phyloP scores from a whole-genome alignment of 2,329 filamentous ascomycete species.

The Ophiostoma australiae region DNA sequence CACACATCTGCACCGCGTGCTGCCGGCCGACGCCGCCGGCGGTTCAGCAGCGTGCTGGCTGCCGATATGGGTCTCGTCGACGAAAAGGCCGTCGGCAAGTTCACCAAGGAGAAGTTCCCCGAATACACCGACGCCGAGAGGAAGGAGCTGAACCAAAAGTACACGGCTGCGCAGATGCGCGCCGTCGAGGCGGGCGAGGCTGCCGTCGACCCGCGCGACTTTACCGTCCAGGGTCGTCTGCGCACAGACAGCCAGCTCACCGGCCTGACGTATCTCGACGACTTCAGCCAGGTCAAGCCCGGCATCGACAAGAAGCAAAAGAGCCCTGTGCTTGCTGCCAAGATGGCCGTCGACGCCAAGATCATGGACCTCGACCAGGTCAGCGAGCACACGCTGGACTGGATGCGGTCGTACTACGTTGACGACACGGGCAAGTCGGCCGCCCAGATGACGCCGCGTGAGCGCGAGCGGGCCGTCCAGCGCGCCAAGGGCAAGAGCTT shows the following conservation, averaged over 20 bases:
- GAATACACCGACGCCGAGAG: conserved; percentile 65
- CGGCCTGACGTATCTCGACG: conserved; percentile 64
- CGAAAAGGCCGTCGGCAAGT: conserved; percentile 43
- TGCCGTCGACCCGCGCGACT: conserved; percentile 67
- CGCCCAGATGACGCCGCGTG: conserved; percentile 27
- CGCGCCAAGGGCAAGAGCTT: conserved; percentile 21
- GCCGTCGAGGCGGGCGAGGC: conserved; percentile 77
- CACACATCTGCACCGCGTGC: conserved; percentile 48
- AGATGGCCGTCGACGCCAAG: conserved; percentile 37
- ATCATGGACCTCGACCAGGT: conserved; percentile 61
- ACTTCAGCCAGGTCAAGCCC: conserved; percentile 72
- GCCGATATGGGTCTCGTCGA: conserved; percentile 48
- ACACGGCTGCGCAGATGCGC: conserved; percentile 74
- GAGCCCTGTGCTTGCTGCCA: conserved; percentile 40
- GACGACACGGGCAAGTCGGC: conserved; percentile 27
- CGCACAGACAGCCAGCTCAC: conserved; percentile 68
- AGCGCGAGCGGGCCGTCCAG: conserved; percentile 32
- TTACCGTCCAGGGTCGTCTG: conserved; percentile 66
- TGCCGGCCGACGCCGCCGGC: conserved; percentile 37
- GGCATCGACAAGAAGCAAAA: conserved; percentile 66
- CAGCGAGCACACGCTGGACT: conserved; percentile 51
- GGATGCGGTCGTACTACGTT: conserved; percentile 37
- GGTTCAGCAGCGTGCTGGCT: conserved; percentile 51
- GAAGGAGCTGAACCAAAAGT: conserved; percentile 57
- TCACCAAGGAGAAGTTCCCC: conserved; percentile 48